Base-by-base conservation (phyloP, 345 rosid species). In the Excoecaria cochinchinensis region DNA sequence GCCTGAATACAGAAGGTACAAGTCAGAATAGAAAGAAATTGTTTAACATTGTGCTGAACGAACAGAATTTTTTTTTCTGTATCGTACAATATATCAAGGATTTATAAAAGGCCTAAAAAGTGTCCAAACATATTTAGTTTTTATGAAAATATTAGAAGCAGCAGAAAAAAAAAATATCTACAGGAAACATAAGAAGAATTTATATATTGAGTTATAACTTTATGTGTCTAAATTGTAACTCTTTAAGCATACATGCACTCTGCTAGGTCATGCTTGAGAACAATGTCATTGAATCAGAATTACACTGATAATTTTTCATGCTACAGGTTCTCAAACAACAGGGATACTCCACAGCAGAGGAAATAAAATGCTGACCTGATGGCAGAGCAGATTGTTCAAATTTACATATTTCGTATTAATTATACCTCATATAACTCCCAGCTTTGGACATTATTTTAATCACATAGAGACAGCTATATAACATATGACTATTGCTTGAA, bases 1-100 rank as follows among this genome's bases (percentile, higher is more conserved):
- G 91, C 90, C 98, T 93, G 87, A 79, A 85, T 46, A 61, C 64
- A 72, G 24, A 81, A 53, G 55, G 80, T 51, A 31, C 42, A 36
- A 55, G 5, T 48, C 39, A 67, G 64, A 65, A 19, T 25, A 13
- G 69, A 48, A 47, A 64, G 52, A 64, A 44, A 53, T 9, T 19
- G 21, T 25, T 24, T 57, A 8, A 12, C 0, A 24, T 21, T 1
- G 24, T 59, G 63, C 63, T 44, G 48, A 44, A 44, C 10, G 48
- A 8, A 44, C 48, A 44, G 48, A 44, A 3, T 44, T 44, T 44
- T 44, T 44, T 44, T 3, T 3, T 44, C 5, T 44, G n/a, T 71
- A 40, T 40, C 1, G 40, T 13, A 21, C 1, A 22, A 42, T 52
- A 39, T 13, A 71, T 2, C 59, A 1, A 56, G 38, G 8, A n/a